Percentiles rank a stretch among this genome's conserved stretches.
These are phyloP conservation scores for Saccharomyces uvarum DNA, from an alignment of 1,139 yeast species.

Conservation along the genomic window DNA sequence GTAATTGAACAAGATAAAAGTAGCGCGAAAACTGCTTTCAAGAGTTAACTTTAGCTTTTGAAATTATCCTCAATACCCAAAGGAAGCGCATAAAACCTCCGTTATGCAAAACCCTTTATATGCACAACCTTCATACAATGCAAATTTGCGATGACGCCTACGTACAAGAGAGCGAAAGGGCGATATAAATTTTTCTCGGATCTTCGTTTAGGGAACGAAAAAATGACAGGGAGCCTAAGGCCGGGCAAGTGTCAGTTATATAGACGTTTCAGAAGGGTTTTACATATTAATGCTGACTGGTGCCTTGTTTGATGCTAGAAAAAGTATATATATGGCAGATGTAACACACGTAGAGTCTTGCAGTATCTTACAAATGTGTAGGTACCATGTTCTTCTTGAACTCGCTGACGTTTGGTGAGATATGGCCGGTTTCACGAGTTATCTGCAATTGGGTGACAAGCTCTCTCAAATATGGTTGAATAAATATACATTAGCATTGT, in stretches of 20 bases:
- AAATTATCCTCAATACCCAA: not conserved
- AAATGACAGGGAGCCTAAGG: not conserved
- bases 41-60: not conserved
- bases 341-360: not conserved
- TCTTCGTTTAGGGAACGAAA: not conserved
- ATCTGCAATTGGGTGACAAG: constrained; percentile 40
- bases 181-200: not conserved
- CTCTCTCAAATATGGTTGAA: constrained; percentile 56
- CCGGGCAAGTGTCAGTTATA: not conserved
- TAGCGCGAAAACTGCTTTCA: not conserved
- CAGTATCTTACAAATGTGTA: not conserved
- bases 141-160: not conserved
- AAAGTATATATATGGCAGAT: not conserved
- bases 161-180: not conserved
- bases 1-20: not conserved
- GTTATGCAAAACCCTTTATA: not conserved
- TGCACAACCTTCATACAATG: constrained; percentile 1
- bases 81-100: not conserved
- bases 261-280: not conserved
- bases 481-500: constrained; percentile 42
- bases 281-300: not conserved
- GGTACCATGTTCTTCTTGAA: not conserved
- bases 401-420: not conserved
- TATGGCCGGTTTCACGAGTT: constrained; percentile 20
- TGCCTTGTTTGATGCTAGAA: not conserved